Percentiles rank a stretch among this genome's conserved stretches.
These are phyloP conservation scores for Encephalitozoon hellem DNA, from an alignment of 371 early-diverging fungal species.

Conservation along the genomic window DNA sequence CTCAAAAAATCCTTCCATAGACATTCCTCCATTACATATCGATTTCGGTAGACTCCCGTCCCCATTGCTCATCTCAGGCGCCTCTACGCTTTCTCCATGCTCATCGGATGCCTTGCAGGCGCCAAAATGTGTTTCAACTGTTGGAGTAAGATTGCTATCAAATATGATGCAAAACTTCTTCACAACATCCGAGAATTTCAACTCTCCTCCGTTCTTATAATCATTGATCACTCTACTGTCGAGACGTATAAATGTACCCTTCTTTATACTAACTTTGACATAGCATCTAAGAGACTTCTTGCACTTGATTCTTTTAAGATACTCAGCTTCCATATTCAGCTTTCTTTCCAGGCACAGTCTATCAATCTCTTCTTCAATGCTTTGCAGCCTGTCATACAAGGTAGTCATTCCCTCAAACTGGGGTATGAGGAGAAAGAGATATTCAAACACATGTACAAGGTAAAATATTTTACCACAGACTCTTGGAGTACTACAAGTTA, in stretches of 20 bases:
- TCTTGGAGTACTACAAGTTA: not conserved
- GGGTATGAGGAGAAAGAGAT: not conserved
- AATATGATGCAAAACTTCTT: conserved; percentile 29
- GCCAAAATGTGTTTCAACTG: not conserved
- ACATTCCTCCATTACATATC: not conserved
- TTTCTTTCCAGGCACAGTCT: conserved; percentile 43
- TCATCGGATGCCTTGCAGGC: not conserved
- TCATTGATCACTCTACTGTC: conserved; percentile 55
- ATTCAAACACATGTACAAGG: not conserved
- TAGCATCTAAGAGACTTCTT: conserved; percentile 49
- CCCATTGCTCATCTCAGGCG: no score
- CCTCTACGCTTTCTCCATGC: not conserved
- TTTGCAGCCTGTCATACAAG: conserved; percentile 42
- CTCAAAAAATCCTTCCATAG: conserved; percentile 27
- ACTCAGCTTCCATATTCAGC: conserved; percentile 58
- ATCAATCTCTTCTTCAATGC: conserved; percentile 51
- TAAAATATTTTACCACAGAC: not conserved
- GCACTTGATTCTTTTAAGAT: conserved; percentile 60
- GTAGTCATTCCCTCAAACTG: conserved; percentile 5
- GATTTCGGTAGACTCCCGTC: no score
- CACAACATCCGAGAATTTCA: conserved; percentile 34
- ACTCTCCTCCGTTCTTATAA: conserved; percentile 21
- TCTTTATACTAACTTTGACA: conserved; percentile 19
- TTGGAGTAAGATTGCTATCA: not conserved
- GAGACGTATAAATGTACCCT: conserved; percentile 42